Evolutionary conservation across 1,284 basidiomycete genomes (phyloP).

Genomic region (Pseudozyma thailandica): DNA sequence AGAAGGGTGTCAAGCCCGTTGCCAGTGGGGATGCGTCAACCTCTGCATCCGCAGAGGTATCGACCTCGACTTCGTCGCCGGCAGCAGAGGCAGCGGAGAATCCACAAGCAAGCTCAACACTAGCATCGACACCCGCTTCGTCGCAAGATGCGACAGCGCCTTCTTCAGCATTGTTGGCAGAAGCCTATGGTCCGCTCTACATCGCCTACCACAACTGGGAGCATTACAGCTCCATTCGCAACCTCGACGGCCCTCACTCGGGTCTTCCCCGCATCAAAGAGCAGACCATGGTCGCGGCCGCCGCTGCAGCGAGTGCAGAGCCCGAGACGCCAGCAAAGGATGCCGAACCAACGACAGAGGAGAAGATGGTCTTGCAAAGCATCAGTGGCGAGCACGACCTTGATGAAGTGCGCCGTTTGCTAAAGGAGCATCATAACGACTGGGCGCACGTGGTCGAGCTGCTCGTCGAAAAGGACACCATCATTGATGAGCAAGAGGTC

Average conservation of each 20-base stretch:
- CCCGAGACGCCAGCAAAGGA: slow-evolving; percentile 2
- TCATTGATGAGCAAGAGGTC: slow-evolving; percentile 40
- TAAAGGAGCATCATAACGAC: slow-evolving; percentile 41
- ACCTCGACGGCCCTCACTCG: slow-evolving; percentile 82
- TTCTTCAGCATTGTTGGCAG: slow-evolving; percentile 16
- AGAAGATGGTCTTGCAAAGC: slow-evolving; percentile 56
- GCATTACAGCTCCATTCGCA: slow-evolving; percentile 91
- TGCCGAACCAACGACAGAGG: slow-evolving; percentile 38
- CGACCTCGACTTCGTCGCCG: neutral
- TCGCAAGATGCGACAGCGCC: slow-evolving; percentile 8
- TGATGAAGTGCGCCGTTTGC: slow-evolving; percentile 37
- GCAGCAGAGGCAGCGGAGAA: neutral
- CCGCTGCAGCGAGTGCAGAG: slow-evolving; percentile 21
- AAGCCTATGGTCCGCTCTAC: slow-evolving; percentile 62
- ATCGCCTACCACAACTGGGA: slow-evolving; percentile 85
- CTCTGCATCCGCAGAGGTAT: slow-evolving; percentile 4
- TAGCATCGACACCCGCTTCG: slow-evolving; percentile 3
- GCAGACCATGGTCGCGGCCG: slow-evolving; percentile 26
- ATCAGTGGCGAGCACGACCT: slow-evolving; percentile 41
- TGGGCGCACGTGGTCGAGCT: slow-evolving; percentile 55
- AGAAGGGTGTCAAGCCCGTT: slow-evolving; percentile 5
- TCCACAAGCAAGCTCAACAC: neutral
- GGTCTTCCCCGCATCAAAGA: slow-evolving; percentile 80
- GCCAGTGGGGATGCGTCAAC: slow-evolving; percentile 13
- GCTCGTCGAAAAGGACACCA: slow-evolving; percentile 44